A percentile compares a stretch with the other conserved stretches of the same genome.
Conservation (phyloP, 441 rosid species). For the Metrosideros polymorpha region DNA sequence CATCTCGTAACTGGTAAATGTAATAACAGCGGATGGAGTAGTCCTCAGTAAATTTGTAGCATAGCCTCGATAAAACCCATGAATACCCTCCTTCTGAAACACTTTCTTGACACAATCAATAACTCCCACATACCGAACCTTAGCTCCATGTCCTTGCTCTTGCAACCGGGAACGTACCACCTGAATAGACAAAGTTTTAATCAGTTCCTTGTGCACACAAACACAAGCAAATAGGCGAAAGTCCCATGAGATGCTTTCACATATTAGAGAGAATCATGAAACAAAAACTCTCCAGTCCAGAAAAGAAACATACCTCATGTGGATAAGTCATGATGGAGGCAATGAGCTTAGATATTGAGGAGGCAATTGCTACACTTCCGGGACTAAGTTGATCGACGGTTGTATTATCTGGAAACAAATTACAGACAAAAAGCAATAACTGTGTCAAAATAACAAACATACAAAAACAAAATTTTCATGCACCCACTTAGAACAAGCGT, state of each 20-base stretch:
- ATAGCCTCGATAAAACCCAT: slow-evolving; percentile 90
- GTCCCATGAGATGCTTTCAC: too few relatives aligned
- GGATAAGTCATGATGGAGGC: slow-evolving; percentile 85
- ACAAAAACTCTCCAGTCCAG: neutral
- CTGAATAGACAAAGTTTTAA: slow-evolving; percentile 23
- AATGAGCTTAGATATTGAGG: slow-evolving; percentile 61
- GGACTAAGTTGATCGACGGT: slow-evolving; percentile 46
- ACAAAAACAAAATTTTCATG: too few relatives aligned
- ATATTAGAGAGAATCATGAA: too few relatives aligned
- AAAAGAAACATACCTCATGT: slow-evolving; percentile 50
- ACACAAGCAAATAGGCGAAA: neutral
- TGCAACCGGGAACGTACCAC: slow-evolving; percentile 93
- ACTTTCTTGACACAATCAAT: slow-evolving; percentile 75
- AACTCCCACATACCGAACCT: slow-evolving; percentile 50
- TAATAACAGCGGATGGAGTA: slow-evolving; percentile 82
- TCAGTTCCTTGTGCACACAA: neutral
- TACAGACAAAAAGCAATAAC: too few relatives aligned
- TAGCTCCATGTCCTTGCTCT: slow-evolving; percentile 71
- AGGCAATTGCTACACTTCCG: slow-evolving; percentile 58
- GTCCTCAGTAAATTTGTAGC: slow-evolving; percentile 80
- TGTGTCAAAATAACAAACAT: too few relatives aligned
- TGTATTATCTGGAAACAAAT: too few relatives aligned
- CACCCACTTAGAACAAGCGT: too few relatives aligned
- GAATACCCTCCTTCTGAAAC: slow-evolving; percentile 51
- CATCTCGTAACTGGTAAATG: slow-evolving; percentile 87